Evolutionary conservation across 805 yeast species (phyloP).

Genomic region (Candida succiphila): DNA sequence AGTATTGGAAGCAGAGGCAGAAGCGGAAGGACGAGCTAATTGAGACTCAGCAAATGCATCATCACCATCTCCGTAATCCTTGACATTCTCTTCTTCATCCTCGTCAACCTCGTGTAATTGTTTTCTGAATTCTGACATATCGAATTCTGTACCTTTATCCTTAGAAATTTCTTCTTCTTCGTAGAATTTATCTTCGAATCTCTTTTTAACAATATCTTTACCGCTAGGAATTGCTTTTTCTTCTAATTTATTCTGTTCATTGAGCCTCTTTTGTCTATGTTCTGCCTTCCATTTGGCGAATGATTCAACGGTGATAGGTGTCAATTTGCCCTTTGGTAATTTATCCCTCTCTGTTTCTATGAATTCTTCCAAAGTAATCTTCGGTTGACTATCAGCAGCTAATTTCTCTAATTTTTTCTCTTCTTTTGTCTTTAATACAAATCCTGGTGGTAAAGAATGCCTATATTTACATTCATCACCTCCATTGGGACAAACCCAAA

Average conservation of each 20-base stretch:
- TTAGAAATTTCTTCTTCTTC: constrained; percentile 38
- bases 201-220: constrained; percentile 55
- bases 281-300: constrained; percentile 77
- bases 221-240: constrained; percentile 50
- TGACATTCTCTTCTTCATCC: constrained; percentile 39
- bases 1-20: too few species aligned
- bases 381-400: constrained; percentile 77
- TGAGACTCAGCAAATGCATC: constrained; percentile 25
- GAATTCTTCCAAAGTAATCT: constrained; percentile 91
- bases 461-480: constrained; percentile 89
- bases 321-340: constrained; percentile 62
- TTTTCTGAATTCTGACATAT: constrained; percentile 46
- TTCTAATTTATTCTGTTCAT: constrained; percentile 18
- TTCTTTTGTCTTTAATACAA: constrained; percentile 92
- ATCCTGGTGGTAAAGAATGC: constrained; percentile 95
- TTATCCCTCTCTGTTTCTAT: constrained; percentile 86
- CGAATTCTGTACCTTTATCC: constrained; percentile 42
- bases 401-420: constrained; percentile 82
- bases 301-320: constrained; percentile 79
- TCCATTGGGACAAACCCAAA: constrained; percentile 95
- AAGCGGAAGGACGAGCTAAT: too few species aligned
- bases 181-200: constrained; percentile 46
- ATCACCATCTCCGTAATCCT: constrained; percentile 68
- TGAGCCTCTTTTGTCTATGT: constrained; percentile 48
- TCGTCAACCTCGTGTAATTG: constrained; percentile 45